These are phyloP conservation scores for Cladophialophora immunda DNA, from an alignment of 2,329 filamentous ascomycete genomes.

Conservation along the genomic window DNA sequence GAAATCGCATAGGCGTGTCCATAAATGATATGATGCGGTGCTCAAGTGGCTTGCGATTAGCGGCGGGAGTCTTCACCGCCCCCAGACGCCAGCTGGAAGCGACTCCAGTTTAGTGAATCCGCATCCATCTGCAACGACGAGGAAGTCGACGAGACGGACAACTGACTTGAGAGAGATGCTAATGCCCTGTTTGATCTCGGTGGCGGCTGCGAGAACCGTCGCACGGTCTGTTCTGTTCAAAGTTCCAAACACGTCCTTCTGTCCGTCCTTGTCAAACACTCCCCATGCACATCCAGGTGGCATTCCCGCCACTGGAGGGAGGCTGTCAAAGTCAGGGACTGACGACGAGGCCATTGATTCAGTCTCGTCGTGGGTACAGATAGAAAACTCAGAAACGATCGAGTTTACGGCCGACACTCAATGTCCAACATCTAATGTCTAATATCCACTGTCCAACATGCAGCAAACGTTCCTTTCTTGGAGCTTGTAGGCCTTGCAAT, in stretches of 20 bases:
- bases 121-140: too few relatives aligned
- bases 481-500: too few relatives aligned
- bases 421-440: too few relatives aligned
- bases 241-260: slow-evolving; percentile 64
- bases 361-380: too few relatives aligned
- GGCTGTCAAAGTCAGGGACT: slow-evolving; percentile 51
- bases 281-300: slow-evolving; percentile 61
- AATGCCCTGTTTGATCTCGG: slow-evolving; percentile 64
- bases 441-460: too few relatives aligned
- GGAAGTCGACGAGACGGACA: too few relatives aligned
- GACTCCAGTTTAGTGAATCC: too few relatives aligned
- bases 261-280: slow-evolving; percentile 60
- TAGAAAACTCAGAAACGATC: too few relatives aligned
- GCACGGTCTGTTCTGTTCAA: slow-evolving; percentile 67
- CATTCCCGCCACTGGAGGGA: slow-evolving; percentile 59
- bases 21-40: neutral
- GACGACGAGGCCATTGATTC: neutral
- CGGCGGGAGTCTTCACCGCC: neutral
- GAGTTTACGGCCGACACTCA: too few relatives aligned
- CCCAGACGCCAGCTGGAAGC: neutral
- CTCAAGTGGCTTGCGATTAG: neutral
- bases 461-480: too few relatives aligned
- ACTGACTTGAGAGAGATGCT: slow-evolving; percentile 57
- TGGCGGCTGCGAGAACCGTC: slow-evolving; percentile 62
- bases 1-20: neutral